Evolutionary conservation across 257 asterid genomes (phyloP).

Genomic region (Knoxia roxburghii): DNA sequence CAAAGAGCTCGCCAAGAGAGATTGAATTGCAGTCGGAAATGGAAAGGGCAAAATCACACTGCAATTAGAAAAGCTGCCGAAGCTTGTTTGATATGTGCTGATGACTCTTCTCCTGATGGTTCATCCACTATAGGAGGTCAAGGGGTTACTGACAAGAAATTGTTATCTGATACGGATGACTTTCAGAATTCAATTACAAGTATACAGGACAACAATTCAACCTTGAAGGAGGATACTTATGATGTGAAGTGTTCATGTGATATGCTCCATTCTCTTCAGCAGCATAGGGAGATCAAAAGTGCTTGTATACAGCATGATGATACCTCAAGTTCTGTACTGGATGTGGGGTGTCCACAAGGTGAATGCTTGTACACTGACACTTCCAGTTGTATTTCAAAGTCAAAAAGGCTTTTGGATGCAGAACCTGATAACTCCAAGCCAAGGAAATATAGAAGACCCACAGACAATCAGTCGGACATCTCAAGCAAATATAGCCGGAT

Average conservation of each 20-base stretch:
- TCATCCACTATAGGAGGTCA: conserved; percentile 32
- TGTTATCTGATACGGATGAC: conserved; percentile 28
- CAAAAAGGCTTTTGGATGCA: conserved; percentile 81
- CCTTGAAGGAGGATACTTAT: conserved; percentile 19
- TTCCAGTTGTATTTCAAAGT: conserved; percentile 37
- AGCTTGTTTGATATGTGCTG: conserved; percentile 49
- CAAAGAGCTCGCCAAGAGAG: conserved; percentile 71
- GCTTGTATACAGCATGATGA: conserved; percentile 27
- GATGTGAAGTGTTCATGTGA: conserved; percentile 49
- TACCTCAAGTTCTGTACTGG: conserved; percentile 33
- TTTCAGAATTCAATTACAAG: conserved; percentile 20
- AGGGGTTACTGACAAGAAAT: conserved; percentile 31
- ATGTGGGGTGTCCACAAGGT: conserved; percentile 35
- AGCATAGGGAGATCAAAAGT: conserved; percentile 24
- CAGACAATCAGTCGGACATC: conserved; percentile 43
- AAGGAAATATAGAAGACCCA: conserved; percentile 68
- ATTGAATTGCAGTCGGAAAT: conserved; percentile 46
- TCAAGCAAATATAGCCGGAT: conserved; percentile 65
- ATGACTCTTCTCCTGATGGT: conserved; percentile 32
- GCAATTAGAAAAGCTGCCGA: conserved; percentile 30
- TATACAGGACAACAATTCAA: conserved; percentile 27
- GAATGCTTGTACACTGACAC: conserved; percentile 40
- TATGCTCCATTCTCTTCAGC: conserved; percentile 28
- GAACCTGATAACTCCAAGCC: conserved; percentile 86
- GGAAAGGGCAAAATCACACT: conserved; percentile 42